phyloP scores from a whole-genome alignment of 1,284 basidiomycete genomes.

The Cryptococcus maquisensis region DNA sequence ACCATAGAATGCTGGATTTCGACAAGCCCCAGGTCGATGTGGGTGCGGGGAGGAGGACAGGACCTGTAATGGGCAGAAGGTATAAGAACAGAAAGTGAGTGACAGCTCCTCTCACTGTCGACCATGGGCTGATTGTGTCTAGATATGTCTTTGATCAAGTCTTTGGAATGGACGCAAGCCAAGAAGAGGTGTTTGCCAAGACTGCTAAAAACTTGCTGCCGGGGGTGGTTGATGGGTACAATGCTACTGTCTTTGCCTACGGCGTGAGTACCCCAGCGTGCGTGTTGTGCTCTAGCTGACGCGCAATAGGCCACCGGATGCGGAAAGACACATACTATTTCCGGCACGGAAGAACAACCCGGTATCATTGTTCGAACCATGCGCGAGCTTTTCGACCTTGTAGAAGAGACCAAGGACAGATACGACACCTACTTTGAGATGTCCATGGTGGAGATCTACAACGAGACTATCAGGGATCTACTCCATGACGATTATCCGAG shows the following conservation, averaged over 20 bases:
- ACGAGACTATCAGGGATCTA: conserved; percentile 95
- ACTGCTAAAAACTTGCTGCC: conserved; percentile 78
- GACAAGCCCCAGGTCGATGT: conserved; percentile 69
- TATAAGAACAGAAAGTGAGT: conserved; percentile 72
- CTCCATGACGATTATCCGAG: conserved; percentile 63
- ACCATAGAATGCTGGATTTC: conserved; percentile 68
- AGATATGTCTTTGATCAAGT: conserved; percentile 94
- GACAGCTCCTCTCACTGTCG: conserved; percentile 1
- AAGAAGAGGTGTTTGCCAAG: conserved; percentile 78
- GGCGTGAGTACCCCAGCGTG: conserved; percentile 61
- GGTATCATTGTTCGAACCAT: conserved; percentile 95
- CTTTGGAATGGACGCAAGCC: conserved; percentile 70
- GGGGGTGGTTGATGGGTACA: conserved; percentile 86
- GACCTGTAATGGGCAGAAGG: conserved; percentile 67
- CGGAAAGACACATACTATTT: conserved; percentile 97
- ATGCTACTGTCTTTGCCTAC: conserved; percentile 95
- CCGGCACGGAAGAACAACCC: conserved; percentile 76
- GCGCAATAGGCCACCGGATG: conserved; percentile 81
- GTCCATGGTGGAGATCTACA: conserved; percentile 95
- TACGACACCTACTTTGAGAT: conserved; percentile 79
- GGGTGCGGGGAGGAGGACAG: conserved; percentile 59
- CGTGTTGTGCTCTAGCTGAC: neutral
- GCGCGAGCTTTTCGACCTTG: conserved; percentile 86
- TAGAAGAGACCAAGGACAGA: conserved; percentile 75
- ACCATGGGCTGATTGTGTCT: neutral